phyloP scores from a whole-genome alignment of 2,329 filamentous ascomycete species.

The Hypoxylon sp. region DNA sequence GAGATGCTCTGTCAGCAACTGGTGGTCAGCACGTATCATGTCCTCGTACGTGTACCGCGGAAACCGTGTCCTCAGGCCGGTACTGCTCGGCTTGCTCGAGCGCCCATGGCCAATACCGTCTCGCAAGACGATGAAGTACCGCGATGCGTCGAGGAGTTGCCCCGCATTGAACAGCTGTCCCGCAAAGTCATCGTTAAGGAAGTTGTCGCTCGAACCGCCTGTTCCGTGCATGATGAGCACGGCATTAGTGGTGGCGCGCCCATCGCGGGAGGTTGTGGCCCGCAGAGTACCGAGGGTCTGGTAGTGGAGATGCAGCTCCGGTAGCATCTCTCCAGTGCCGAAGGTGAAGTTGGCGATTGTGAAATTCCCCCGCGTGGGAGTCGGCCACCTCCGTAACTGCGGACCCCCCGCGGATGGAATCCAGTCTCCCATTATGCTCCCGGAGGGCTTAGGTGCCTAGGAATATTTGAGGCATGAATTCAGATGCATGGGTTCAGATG shows the following conservation, averaged over 20 bases:
- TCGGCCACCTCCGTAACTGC: neutral
- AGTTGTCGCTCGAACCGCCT: constrained; percentile 18
- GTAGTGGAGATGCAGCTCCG: constrained; percentile 1
- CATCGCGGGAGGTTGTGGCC: neutral
- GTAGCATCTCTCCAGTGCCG: neutral
- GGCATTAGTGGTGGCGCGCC: constrained; percentile 10
- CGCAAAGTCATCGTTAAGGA: constrained; percentile 18
- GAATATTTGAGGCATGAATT: neutral
- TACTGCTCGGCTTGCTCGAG: neutral
- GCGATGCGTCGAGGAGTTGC: constrained; percentile 46
- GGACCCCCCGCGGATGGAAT: neutral
- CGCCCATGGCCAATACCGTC: neutral
- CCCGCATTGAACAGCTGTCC: constrained; percentile 47
- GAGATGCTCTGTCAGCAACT: constrained; percentile 45
- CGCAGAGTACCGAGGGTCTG: neutral
- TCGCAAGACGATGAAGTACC: constrained; percentile 48
- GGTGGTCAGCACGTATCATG: constrained; percentile 48
- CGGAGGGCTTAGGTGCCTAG: too few species aligned
- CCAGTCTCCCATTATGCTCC: neutral
- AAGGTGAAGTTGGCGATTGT: neutral
- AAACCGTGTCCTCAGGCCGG: neutral
- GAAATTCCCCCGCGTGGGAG: neutral
- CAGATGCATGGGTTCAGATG: too few species aligned
- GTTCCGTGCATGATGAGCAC: constrained; percentile 18
- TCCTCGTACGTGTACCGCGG: constrained; percentile 24